These are phyloP conservation scores for Salvia splendens DNA, from an alignment of 257 asterid species.

Conservation along the genomic window DNA sequence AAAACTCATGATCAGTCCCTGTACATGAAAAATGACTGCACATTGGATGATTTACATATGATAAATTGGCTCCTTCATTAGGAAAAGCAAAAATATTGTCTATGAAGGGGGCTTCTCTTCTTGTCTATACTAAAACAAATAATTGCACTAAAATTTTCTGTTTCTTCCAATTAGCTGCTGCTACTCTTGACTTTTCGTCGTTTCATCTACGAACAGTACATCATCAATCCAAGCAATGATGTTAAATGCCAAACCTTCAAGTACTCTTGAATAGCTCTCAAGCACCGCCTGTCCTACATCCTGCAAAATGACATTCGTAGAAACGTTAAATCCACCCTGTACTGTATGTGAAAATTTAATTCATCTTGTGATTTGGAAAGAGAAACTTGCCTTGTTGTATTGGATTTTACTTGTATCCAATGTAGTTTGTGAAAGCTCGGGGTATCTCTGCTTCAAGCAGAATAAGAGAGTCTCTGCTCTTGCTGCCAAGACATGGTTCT, in stretches of 20 bases:
- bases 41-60: conserved; percentile 19
- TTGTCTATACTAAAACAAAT: conserved; percentile 27
- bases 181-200: conserved; percentile 53
- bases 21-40: conserved; percentile 20
- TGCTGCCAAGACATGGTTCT: conserved; percentile 67
- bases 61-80: conserved; percentile 26
- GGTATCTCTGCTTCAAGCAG: conserved; percentile 79
- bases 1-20: background rate
- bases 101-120: conserved; percentile 24
- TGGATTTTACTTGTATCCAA: conserved; percentile 85
- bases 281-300: conserved; percentile 91
- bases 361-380: background rate
- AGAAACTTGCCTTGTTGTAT: conserved; percentile 59
- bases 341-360: background rate
- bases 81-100: conserved; percentile 25
- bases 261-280: conserved; percentile 88
- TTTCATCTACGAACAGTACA: conserved; percentile 67
- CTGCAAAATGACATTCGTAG: conserved; percentile 41
- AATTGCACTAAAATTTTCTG: conserved; percentile 8
- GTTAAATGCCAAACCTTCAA: conserved; percentile 88
- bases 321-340: background rate
- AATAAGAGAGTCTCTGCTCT: conserved; percentile 70
- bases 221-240: conserved; percentile 88
- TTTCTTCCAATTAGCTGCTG: conserved; percentile 23
- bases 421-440: conserved; percentile 85